Conservation (phyloP, 495 filamentous ascomycete genomes). For the Trichoderma asperelloides region DNA sequence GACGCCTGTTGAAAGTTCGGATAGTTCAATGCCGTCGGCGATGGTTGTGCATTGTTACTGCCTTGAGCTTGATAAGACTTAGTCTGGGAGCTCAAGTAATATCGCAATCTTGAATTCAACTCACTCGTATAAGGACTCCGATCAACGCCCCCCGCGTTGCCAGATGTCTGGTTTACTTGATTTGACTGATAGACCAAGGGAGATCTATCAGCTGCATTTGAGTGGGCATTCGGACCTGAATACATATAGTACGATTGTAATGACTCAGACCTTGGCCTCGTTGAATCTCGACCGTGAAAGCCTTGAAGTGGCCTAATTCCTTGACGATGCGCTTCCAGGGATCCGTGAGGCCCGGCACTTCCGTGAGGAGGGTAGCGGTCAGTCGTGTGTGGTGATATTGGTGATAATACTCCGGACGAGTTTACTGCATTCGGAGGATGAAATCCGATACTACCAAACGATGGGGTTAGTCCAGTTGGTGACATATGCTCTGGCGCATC, state of each 20-base stretch:
- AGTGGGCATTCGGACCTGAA: not conserved
- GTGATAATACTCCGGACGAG: constrained; percentile 44
- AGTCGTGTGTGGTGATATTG: constrained; percentile 40
- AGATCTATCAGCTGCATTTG: not conserved
- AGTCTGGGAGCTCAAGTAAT: constrained; percentile 15
- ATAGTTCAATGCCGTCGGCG: constrained; percentile 38
- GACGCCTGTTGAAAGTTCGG: constrained; percentile 32
- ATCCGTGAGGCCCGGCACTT: not conserved
- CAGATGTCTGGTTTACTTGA: constrained; percentile 25
- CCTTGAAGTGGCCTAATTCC: constrained; percentile 41
- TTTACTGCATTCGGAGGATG: constrained; percentile 37
- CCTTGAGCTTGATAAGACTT: constrained; percentile 18
- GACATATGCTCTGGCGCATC: constrained; percentile 51
- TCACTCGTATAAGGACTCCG: constrained; percentile 44
- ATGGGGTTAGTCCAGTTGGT: constrained; percentile 52
- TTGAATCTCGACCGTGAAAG: constrained; percentile 49
- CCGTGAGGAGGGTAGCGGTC: constrained; percentile 29
- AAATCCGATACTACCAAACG: constrained; percentile 54
- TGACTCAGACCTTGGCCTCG: constrained; percentile 42
- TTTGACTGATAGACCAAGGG: constrained; percentile 30
- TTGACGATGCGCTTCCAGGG: not conserved
- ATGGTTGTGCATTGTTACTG: constrained; percentile 35
- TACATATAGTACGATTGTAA: constrained; percentile 1
- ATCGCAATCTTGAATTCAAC: constrained; percentile 13
- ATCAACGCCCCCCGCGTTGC: constrained; percentile 37